Percentiles rank a stretch among this genome's conserved stretches.
Conservation (phyloP, 306 rosid species). For the Malus orientalis region DNA sequence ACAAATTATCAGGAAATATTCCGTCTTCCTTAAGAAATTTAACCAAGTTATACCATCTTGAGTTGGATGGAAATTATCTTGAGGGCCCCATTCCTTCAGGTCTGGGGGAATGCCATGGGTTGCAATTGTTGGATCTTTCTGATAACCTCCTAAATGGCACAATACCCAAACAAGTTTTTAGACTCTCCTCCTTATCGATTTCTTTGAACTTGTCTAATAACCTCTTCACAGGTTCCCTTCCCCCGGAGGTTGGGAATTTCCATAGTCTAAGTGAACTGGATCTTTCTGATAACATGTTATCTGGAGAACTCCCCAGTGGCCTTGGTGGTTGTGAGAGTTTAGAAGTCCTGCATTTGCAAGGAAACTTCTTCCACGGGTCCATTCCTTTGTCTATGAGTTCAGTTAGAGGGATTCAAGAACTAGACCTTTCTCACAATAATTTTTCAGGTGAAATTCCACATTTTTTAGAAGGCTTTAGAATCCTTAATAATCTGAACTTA, state of each 20-base stretch:
- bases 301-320: neutral
- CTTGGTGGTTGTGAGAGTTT: neutral
- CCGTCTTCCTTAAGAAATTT: neutral
- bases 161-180: neutral
- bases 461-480: neutral
- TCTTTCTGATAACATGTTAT: neutral
- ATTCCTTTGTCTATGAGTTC: neutral
- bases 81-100: neutral
- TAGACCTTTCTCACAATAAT: conserved; percentile 1
- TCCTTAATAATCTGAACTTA: neutral
- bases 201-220: neutral
- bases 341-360: neutral
- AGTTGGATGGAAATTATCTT: accelerated
- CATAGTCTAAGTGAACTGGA: neutral
- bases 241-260: neutral
- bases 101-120: neutral
- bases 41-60: neutral
- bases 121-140: neutral
- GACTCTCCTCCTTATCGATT: neutral
- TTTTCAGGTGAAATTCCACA: neutral
- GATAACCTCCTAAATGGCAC: neutral
- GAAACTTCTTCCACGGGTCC: neutral
- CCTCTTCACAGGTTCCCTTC: neutral
- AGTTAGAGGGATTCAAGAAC: neutral
- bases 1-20: neutral